These are phyloP conservation scores for Paecilomyces fulvus DNA, from an alignment of 2,329 filamentous ascomycete species.

Conservation along the genomic window DNA sequence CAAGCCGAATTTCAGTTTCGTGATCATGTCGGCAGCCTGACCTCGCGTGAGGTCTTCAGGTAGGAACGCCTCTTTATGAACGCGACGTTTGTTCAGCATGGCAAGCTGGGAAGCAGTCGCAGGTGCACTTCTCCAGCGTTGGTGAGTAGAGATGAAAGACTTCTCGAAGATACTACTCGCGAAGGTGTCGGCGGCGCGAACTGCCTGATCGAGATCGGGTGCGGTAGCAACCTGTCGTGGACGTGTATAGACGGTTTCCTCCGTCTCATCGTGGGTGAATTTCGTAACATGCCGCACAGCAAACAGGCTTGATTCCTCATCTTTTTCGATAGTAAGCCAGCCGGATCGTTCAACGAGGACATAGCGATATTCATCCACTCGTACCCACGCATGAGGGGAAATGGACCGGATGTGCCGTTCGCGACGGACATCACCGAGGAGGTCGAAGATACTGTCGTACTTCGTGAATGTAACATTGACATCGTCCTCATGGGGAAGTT, in stretches of 20 bases:
- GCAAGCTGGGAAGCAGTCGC: constrained; percentile 47
- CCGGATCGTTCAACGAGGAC: constrained; percentile 59
- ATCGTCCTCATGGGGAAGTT: constrained; percentile 12
- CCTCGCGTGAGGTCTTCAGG: constrained; percentile 63
- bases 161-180: constrained; percentile 59
- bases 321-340: constrained; percentile 46
- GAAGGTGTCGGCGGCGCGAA: constrained; percentile 79
- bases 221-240: constrained; percentile 61
- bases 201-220: constrained; percentile 61
- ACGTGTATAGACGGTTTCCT: constrained; percentile 52
- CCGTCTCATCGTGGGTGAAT: constrained; percentile 15
- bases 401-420: constrained; percentile 71
- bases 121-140: constrained; percentile 60
- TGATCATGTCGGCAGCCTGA: constrained; percentile 80
- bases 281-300: constrained; percentile 26
- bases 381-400: constrained; percentile 75
- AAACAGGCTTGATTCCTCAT: constrained; percentile 14
- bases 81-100: constrained; percentile 34
- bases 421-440: constrained; percentile 71
- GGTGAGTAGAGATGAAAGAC: constrained; percentile 56
- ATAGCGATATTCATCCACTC: constrained; percentile 61
- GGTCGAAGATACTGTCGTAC: constrained; percentile 84
- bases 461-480: constrained; percentile 70
- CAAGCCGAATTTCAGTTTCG: constrained; percentile 76
- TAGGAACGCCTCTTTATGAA: constrained; percentile 53